Evolutionary conservation across 345 rosid species (phyloP).

Genomic region (Reutealis trisperma): DNA sequence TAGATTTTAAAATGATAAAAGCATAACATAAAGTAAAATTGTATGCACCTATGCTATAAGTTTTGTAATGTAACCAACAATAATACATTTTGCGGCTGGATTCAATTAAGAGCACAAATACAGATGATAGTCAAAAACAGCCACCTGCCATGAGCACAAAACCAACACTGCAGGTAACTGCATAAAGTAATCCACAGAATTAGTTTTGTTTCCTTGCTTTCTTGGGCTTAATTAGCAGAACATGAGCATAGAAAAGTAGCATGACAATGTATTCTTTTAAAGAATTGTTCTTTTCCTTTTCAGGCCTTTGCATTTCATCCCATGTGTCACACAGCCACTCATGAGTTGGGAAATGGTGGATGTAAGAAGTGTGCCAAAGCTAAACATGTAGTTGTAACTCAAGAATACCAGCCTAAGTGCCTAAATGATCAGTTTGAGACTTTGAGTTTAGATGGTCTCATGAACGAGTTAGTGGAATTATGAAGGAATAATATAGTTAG

Average conservation of each 20-base stretch:
- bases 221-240: background rate
- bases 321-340: too few relatives aligned
- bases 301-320: background rate
- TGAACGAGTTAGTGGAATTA: too few relatives aligned
- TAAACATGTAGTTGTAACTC: too few relatives aligned
- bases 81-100: background rate
- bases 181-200: background rate
- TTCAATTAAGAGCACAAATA: background rate
- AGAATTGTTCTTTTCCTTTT: background rate
- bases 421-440: too few relatives aligned
- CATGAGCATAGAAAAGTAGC: background rate
- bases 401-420: too few relatives aligned
- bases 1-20: slow-evolving; percentile 16
- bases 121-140: background rate
- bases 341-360: too few relatives aligned
- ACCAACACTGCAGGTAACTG: background rate
- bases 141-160: background rate
- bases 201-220: background rate
- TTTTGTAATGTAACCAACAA: background rate
- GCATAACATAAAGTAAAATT: background rate
- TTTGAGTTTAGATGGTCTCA: too few relatives aligned
- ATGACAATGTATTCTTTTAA: background rate
- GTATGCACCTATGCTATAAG: background rate
- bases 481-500: too few relatives aligned
- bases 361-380: too few relatives aligned